Evolutionary conservation across 2,329 filamentous ascomycete genomes (phyloP), one percentile per base, ranked within the genome.

Genomic region (Davidsoniella virescens): DNA sequence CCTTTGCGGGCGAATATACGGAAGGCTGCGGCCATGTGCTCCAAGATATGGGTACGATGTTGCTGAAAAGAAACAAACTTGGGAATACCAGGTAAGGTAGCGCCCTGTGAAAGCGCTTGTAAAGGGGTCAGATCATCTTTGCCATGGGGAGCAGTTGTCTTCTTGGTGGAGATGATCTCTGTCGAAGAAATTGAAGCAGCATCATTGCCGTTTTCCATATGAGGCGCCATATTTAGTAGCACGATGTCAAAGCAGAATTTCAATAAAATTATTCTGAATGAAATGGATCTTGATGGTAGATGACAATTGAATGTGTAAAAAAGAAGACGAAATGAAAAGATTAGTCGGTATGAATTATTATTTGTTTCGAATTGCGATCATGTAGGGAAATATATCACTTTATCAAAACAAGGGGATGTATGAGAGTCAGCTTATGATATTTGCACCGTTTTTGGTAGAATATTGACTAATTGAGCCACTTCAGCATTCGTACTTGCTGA

Each of bases 1-100:
- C 70, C 68, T 43, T 66, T 57, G 33, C 68, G 65, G 1, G 66
- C 65, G 59, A 71, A 72, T 5, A 71, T 64, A 23, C 70, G 64
- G 52, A 72, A 72, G 0, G 70, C 68, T 4, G 64, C 62, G 0
- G 65, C 70, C 58, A 72, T 63, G 44, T 70, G 64, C 14, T 70
- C 58, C 3, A 65, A 56, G 52, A 64, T 62, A 60, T 63, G 66
- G 51, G 56, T 56, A 0, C 63, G 59, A 43, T 62, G 59, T 36
- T 58, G 51, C 36, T 63, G 58, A 39, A 54, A 52, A 4, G 51
- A 52, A n/a, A 52, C 47, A 25, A 52, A 52, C 2, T 18, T 41
- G 4, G 51, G 51, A n/a, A 52, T 52, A 3, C 51, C 51, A 16
- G 51, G 41, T 4, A 52, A 47, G 7, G 37, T 45, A 18, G 29